A percentile compares a stretch with the other conserved stretches of the same genome.
These are phyloP conservation scores for Monilinia fructigena DNA, from an alignment of 2,329 filamentous ascomycete species.

Conservation along the genomic window DNA sequence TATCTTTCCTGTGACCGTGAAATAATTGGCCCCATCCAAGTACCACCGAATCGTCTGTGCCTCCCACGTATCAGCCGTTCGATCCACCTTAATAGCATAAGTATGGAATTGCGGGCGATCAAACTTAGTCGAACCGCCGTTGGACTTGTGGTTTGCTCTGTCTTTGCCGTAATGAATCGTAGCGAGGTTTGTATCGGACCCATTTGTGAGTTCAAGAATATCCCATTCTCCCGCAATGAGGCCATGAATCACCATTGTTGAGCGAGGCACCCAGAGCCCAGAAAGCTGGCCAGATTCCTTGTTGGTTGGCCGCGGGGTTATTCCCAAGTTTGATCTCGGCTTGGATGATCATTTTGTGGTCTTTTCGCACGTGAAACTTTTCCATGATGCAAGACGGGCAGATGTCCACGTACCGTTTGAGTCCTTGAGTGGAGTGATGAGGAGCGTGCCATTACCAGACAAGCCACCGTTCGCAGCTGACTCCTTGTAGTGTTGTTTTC, in stretches of 20 bases:
- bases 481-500: background rate
- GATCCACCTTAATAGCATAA: constrained; percentile 4
- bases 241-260: constrained; percentile 45
- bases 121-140: constrained; percentile 39
- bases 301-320: constrained; percentile 34
- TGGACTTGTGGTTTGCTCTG: constrained; percentile 36
- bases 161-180: constrained; percentile 44
- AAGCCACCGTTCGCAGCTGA: background rate
- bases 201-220: constrained; percentile 47
- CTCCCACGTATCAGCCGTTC: constrained; percentile 2
- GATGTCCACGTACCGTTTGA: constrained; percentile 45
- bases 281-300: constrained; percentile 50
- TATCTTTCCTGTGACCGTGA: constrained; percentile 20
- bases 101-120: constrained; percentile 2
- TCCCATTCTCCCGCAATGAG: constrained; percentile 47
- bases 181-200: constrained; percentile 40
- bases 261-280: constrained; percentile 46
- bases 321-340: constrained; percentile 43
- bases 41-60: constrained; percentile 5
- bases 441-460: constrained; percentile 41
- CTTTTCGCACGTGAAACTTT: constrained; percentile 41
- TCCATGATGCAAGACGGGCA: constrained; percentile 46
- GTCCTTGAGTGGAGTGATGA: constrained; percentile 41
- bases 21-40: background rate
- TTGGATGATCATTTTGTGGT: constrained; percentile 44